Evolutionary conservation across 1,139 yeast species (phyloP).

Genomic region (Geotrichum restrictum): DNA sequence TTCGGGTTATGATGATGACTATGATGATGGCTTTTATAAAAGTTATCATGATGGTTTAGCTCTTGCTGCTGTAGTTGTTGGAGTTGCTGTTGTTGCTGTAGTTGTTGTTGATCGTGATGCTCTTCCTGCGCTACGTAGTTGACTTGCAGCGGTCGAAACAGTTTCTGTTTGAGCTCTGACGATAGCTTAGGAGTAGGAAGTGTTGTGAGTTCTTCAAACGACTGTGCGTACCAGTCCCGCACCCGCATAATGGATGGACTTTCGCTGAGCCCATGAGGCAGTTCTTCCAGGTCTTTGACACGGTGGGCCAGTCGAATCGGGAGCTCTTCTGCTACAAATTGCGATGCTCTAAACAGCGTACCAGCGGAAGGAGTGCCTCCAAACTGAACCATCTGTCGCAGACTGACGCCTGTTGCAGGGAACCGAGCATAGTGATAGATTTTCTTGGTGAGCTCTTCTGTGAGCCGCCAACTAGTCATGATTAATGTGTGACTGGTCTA

Average conservation of each 20-base stretch:
- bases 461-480: conserved; percentile 20
- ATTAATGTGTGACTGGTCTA: too few relatives aligned
- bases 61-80: neutral
- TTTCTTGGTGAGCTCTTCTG: conserved; percentile 35
- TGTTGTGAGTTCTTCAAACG: conserved; percentile 73
- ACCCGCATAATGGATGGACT: conserved; percentile 76
- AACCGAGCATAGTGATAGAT: conserved; percentile 58
- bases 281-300: conserved; percentile 74
- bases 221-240: conserved; percentile 86
- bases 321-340: conserved; percentile 79
- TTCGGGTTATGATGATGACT: conserved; percentile 13
- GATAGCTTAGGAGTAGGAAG: conserved; percentile 27
- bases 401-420: conserved; percentile 79
- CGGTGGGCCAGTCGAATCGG: conserved; percentile 84
- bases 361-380: conserved; percentile 78
- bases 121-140: neutral
- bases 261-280: conserved; percentile 69
- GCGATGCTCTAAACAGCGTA: conserved; percentile 75
- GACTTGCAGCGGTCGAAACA: conserved; percentile 6
- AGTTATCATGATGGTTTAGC: conserved; percentile 10
- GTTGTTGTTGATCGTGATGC: conserved; percentile 1
- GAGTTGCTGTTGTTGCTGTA: too few relatives aligned
- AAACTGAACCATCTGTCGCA: conserved; percentile 90
- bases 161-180: conserved; percentile 17
- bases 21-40: conserved; percentile 16